Evolutionary conservation across 257 asterid genomes (phyloP).

Genomic region (Datura wrightii): DNA sequence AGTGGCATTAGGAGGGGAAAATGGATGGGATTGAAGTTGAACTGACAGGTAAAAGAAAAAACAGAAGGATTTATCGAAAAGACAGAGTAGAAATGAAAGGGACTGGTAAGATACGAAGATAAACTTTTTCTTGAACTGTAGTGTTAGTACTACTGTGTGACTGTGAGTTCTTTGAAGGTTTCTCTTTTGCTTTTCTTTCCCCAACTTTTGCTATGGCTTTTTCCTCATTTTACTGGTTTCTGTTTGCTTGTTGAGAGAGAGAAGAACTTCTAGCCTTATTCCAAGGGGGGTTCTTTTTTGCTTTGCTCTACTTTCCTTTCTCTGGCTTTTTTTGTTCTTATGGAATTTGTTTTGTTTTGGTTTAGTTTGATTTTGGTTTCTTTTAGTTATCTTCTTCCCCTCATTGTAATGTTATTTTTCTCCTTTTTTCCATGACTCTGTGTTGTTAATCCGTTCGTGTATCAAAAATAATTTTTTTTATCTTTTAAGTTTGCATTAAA

Average conservation of each 20-base stretch:
- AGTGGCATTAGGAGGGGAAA: not conserved
- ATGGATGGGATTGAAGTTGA: not conserved
- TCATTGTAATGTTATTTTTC: not conserved
- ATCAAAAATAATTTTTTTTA: too few species aligned
- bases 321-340: not conserved
- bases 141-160: not conserved
- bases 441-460: too few species aligned
- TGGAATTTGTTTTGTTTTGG: not conserved
- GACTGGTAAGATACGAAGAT: constrained; percentile 14
- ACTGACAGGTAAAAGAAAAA: not conserved
- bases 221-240: not conserved
- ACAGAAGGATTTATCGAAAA: constrained; percentile 15
- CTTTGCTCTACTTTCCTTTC: not conserved
- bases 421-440: not conserved
- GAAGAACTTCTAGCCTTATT: not conserved
- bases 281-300: not conserved
- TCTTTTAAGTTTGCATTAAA: too few species aligned
- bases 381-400: not conserved
- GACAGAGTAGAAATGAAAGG: constrained; percentile 29
- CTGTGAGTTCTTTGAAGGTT: not conserved
- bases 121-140: constrained; percentile 1
- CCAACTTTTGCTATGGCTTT: constrained; percentile 23
- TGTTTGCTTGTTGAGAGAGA: not conserved
- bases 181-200: not conserved
- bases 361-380: not conserved